Evolutionary conservation across 306 rosid genomes (phyloP).

Genomic region (Rubus idaeus): DNA sequence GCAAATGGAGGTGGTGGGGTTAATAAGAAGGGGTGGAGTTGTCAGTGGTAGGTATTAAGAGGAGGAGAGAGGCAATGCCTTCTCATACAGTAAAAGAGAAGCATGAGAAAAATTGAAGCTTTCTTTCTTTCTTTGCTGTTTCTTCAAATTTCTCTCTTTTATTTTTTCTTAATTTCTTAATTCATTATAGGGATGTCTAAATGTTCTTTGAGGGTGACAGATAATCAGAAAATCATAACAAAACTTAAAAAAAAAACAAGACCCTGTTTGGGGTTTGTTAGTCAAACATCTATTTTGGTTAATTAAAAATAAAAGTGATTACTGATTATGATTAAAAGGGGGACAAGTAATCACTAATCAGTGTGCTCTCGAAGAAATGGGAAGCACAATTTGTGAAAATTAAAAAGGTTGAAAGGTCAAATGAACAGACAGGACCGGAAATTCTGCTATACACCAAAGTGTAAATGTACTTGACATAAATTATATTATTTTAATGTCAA

Average conservation of each 20-base stretch:
- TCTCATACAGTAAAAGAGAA: conserved; percentile 56
- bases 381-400: conserved; percentile 6
- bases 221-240: conserved; percentile 16
- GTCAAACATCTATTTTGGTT: conserved; percentile 32
- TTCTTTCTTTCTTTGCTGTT: conserved; percentile 63
- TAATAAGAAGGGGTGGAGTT: conserved; percentile 68
- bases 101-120: conserved; percentile 52
- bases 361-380: conserved; percentile 37
- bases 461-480: too few relatives aligned
- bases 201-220: conserved; percentile 17
- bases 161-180: conserved; percentile 3
- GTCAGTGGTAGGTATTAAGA: conserved; percentile 69
- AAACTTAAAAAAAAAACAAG: neutral
- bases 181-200: neutral
- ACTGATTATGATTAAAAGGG: conserved; percentile 23
- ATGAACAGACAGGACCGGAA: conserved; percentile 35
- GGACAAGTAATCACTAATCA: conserved; percentile 32
- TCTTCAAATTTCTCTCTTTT: conserved; percentile 57
- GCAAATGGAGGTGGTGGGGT: conserved; percentile 45
- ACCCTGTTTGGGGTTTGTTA: neutral
- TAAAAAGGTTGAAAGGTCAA: conserved; percentile 33
- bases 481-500: too few relatives aligned
- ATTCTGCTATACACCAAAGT: too few relatives aligned
- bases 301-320: conserved; percentile 6
- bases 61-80: conserved; percentile 23